Conservation (phyloP, 164 flowering plant species). For the Litsea cubeba region DNA sequence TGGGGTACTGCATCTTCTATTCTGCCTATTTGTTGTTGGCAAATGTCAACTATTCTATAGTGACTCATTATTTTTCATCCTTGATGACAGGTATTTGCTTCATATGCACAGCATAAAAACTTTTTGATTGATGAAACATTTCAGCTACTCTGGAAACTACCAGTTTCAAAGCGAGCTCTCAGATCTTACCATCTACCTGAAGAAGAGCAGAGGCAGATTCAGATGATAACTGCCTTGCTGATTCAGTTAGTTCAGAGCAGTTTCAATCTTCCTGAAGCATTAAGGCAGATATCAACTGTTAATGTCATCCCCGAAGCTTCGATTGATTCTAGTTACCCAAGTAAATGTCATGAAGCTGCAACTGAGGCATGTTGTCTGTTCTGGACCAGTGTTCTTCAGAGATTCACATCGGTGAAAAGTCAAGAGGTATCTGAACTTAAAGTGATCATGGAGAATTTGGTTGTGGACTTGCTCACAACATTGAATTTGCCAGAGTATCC, state of each 20-base stretch:
- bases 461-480: constrained; percentile 73
- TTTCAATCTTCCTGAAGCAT: constrained; percentile 64
- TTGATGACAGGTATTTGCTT: constrained; percentile 66
- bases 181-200: constrained; percentile 88
- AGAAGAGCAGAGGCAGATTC: constrained; percentile 94
- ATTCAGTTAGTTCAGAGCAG: constrained; percentile 86
- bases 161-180: constrained; percentile 69
- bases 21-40: not conserved
- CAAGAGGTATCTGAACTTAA: constrained; percentile 78
- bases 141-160: constrained; percentile 80
- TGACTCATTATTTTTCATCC: constrained; percentile 1
- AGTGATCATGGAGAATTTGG: constrained; percentile 77
- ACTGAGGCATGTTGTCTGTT: constrained; percentile 81
- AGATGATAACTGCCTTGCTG: constrained; percentile 85
- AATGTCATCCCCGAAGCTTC: constrained; percentile 48
- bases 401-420: constrained; percentile 59
- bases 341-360: constrained; percentile 69
- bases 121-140: constrained; percentile 76
- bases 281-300: constrained; percentile 44
- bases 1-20: constrained; percentile 47
- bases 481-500: constrained; percentile 95
- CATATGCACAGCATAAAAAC: constrained; percentile 71
- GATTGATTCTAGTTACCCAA: constrained; percentile 50
- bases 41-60: not conserved
- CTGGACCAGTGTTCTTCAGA: constrained; percentile 91